Percentiles rank a stretch among this genome's conserved stretches.
Evolutionary conservation across 441 rosid genomes (phyloP).

Genomic region (Arabidopsis hybrid): DNA sequence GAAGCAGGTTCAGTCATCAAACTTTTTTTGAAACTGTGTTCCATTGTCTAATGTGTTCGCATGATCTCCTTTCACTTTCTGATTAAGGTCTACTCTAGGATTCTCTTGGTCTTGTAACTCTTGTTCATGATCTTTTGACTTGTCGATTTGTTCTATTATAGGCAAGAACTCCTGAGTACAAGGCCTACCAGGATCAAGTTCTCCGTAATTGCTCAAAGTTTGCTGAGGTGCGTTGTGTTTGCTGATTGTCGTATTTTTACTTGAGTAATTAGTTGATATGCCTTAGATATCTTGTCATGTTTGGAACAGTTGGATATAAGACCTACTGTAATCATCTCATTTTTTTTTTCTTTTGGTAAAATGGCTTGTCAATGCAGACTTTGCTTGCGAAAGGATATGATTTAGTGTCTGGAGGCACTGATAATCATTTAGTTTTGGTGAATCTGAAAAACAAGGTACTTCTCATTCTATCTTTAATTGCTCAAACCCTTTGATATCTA

Average conservation of each 20-base stretch:
- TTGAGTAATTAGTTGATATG: constrained; percentile 27
- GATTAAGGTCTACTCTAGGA: constrained; percentile 13
- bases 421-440: constrained; percentile 93
- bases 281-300: constrained; percentile 10
- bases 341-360: background rate
- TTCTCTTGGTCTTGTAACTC: background rate
- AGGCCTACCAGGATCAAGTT: constrained; percentile 94
- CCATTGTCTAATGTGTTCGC: background rate
- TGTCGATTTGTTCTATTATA: constrained; percentile 37
- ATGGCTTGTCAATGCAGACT: constrained; percentile 59
- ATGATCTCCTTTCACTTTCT: background rate
- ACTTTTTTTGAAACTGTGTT: background rate
- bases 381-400: constrained; percentile 81
- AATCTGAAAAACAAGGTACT: constrained; percentile 86
- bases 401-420: constrained; percentile 96
- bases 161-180: constrained; percentile 88
- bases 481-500: background rate
- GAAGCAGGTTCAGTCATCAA: constrained; percentile 68
- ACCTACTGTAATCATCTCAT: constrained; percentile 18
- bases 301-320: constrained; percentile 7
- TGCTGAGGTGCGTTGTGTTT: constrained; percentile 65
- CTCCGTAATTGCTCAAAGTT: constrained; percentile 80
- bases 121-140: constrained; percentile 33
- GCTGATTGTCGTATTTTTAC: constrained; percentile 7
- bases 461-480: background rate